These are phyloP conservation scores for Kodamaea arcana DNA, from an alignment of 1,139 yeast species.

Conservation along the genomic window DNA sequence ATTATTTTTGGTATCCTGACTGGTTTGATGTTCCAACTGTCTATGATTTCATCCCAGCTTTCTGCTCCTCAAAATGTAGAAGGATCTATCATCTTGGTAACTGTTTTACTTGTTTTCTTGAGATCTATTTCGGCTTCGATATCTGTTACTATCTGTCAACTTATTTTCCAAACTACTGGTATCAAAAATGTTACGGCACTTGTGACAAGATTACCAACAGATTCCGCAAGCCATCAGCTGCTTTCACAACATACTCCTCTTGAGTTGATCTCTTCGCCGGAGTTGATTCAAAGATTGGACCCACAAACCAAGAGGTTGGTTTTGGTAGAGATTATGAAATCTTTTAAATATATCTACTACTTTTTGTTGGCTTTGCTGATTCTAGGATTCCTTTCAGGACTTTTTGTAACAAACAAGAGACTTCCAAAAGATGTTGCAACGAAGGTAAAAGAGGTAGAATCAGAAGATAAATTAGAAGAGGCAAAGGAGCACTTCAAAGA, in stretches of 20 bases:
- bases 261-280: slow-evolving; percentile 27
- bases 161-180: slow-evolving; percentile 13
- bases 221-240: slow-evolving; percentile 14
- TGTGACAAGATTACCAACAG: slow-evolving; percentile 11
- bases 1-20: slow-evolving; percentile 18
- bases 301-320: slow-evolving; percentile 17
- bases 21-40: slow-evolving; percentile 19
- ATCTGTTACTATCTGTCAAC: slow-evolving; percentile 16
- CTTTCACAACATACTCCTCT: slow-evolving; percentile 16
- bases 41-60: slow-evolving; percentile 19
- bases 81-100: slow-evolving; percentile 18
- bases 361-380: slow-evolving; percentile 32
- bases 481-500: too few relatives aligned
- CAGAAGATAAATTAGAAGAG: too few relatives aligned
- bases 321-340: slow-evolving; percentile 29
- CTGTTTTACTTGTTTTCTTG: slow-evolving; percentile 17
- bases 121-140: slow-evolving; percentile 17
- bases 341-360: slow-evolving; percentile 39
- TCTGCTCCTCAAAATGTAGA: slow-evolving; percentile 19
- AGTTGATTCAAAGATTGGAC: slow-evolving; percentile 24
- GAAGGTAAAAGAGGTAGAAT: slow-evolving; percentile 15
- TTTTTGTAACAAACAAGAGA: slow-evolving; percentile 35
- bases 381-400: slow-evolving; percentile 21
- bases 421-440: slow-evolving; percentile 35
- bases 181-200: slow-evolving; percentile 17